A percentile compares a stretch with the other conserved stretches of the same genome.
These are phyloP conservation scores for Saccharomycopsis hybrid DNA, from an alignment of 1,139 yeast genomes.

Conservation along the genomic window DNA sequence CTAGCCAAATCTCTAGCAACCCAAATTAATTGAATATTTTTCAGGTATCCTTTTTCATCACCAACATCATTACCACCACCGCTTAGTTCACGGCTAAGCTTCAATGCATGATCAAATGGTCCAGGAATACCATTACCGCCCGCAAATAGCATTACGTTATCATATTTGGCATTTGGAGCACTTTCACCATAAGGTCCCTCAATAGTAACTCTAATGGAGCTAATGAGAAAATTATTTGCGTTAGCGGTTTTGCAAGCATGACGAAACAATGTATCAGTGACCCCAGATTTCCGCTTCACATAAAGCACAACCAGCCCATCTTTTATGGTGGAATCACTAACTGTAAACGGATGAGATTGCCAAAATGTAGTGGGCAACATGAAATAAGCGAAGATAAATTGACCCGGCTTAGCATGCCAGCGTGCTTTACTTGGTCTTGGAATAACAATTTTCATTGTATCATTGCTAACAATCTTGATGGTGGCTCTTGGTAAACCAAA, in stretches of 20 bases:
- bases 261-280: constrained; percentile 28
- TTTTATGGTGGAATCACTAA: constrained; percentile 23
- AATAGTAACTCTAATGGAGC: constrained; percentile 24
- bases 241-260: constrained; percentile 22
- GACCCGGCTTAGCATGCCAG: constrained; percentile 33
- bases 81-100: constrained; percentile 27
- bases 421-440: constrained; percentile 22
- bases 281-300: constrained; percentile 36
- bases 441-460: constrained; percentile 30
- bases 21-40: constrained; percentile 43
- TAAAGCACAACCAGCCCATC: constrained; percentile 30
- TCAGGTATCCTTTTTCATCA: neutral
- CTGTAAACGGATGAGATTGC: constrained; percentile 56
- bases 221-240: constrained; percentile 12
- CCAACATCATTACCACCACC: constrained; percentile 24
- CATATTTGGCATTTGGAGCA: constrained; percentile 48
- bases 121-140: constrained; percentile 81
- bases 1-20: constrained; percentile 40
- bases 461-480: constrained; percentile 42
- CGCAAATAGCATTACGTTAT: constrained; percentile 47
- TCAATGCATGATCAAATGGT: constrained; percentile 35
- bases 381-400: constrained; percentile 36
- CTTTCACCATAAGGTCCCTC: constrained; percentile 36
- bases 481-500: constrained; percentile 49
- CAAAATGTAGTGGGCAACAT: constrained; percentile 29